These are phyloP conservation scores for Tylopilus subfusipes DNA, from an alignment of 768 basidiomycete species.

Conservation along the genomic window DNA sequence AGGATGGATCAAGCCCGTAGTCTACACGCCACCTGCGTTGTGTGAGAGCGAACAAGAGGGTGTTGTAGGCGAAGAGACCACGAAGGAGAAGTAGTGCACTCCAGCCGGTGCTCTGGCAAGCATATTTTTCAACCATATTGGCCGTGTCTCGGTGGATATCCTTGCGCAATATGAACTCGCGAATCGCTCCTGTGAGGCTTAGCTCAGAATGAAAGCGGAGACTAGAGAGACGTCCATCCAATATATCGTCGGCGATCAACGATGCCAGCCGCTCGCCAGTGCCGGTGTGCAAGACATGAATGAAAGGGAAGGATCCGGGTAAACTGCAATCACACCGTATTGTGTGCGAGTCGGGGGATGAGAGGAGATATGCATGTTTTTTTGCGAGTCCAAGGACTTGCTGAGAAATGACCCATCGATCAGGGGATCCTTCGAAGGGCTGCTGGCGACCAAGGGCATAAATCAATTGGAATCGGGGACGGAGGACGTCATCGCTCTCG, in stretches of 20 bases:
- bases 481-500: neutral
- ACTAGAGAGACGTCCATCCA: neutral
- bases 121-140: neutral
- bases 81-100: conserved; percentile 31
- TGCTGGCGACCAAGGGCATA: conserved; percentile 34
- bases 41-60: conserved; percentile 29
- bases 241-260: neutral
- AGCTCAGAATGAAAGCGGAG: neutral
- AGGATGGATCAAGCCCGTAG: neutral
- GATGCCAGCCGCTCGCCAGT: conserved; percentile 11
- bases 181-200: conserved; percentile 6
- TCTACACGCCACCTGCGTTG: conserved; percentile 27
- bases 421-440: conserved; percentile 28
- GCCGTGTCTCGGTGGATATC: neutral
- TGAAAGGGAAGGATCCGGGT: conserved; percentile 17
- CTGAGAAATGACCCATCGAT: conserved; percentile 34
- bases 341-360: neutral
- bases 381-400: conserved; percentile 28
- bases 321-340: neutral
- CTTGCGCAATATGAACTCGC: conserved; percentile 21
- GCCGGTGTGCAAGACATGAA: conserved; percentile 19
- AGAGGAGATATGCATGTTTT: neutral
- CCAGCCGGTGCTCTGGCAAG: neutral
- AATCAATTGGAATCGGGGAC: conserved; percentile 23
- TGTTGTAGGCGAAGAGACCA: conserved; percentile 31